Conservation (phyloP, 2,329 filamentous ascomycete species). For the Grosmannia clavigera region DNA sequence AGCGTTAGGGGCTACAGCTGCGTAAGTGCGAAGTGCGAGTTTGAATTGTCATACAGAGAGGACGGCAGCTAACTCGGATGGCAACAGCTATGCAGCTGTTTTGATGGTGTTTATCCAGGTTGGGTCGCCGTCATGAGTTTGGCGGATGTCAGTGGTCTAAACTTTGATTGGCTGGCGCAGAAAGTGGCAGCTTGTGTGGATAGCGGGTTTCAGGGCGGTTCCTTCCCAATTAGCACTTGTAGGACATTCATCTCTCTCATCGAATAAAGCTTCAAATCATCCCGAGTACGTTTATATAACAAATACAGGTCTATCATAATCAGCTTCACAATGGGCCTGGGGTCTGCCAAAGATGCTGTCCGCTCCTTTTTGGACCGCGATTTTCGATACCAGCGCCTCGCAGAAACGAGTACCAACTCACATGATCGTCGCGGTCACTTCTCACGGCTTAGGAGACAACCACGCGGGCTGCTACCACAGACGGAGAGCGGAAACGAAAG, state of each 20-base stretch:
- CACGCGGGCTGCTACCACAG: not conserved
- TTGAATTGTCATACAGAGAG: too few species aligned
- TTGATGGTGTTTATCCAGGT: not conserved
- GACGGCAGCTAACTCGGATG: too few species aligned
- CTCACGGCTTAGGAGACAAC: not conserved
- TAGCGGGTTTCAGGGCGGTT: not conserved
- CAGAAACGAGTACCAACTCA: not conserved
- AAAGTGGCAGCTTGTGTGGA: not conserved
- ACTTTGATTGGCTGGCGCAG: not conserved
- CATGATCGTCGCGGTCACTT: not conserved
- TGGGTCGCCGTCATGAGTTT: too few species aligned
- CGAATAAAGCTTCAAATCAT: too few species aligned
- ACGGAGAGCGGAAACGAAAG: not conserved
- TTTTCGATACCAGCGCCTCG: slow-evolving; percentile 1
- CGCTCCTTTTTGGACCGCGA: slow-evolving; percentile 1
- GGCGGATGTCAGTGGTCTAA: not conserved
- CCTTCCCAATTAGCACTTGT: not conserved
- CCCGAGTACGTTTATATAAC: not conserved
- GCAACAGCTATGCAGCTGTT: not conserved
- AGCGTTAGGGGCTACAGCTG: too few species aligned
- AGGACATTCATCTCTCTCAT: too few species aligned
- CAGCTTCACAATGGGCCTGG: not conserved
- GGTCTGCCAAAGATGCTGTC: not conserved
- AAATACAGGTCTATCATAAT: not conserved
- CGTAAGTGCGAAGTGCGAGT: too few species aligned